Evolutionary conservation across 768 basidiomycete species (phyloP).

Genomic region (Sarcodon aspratus): DNA sequence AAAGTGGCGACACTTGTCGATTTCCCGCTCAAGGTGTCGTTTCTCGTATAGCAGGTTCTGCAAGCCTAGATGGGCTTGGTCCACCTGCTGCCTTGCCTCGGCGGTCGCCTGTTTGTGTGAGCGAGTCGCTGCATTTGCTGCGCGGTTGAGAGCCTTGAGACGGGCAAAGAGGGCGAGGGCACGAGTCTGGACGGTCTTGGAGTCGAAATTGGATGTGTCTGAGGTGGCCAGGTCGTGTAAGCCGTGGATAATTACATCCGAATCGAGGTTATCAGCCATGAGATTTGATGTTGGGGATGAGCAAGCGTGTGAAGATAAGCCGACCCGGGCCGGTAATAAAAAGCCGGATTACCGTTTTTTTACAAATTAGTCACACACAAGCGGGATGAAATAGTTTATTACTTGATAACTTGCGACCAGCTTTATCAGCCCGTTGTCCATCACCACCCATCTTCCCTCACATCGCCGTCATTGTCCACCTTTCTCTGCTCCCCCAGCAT

Average conservation of each 20-base stretch:
- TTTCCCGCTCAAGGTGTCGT: constrained; percentile 82
- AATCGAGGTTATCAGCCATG: constrained; percentile 1
- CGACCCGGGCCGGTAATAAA: no score
- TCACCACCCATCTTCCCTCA: constrained; percentile 3
- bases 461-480: not conserved
- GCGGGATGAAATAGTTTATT: no score
- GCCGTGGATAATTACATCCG: constrained; percentile 45
- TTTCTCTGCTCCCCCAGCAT: constrained; percentile 1
- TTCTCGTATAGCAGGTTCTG: constrained; percentile 88
- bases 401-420: not conserved
- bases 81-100: constrained; percentile 80
- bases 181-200: constrained; percentile 44
- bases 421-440: constrained; percentile 1
- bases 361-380: no score
- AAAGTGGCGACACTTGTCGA: constrained; percentile 87
- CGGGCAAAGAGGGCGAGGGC: constrained; percentile 70
- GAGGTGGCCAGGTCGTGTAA: constrained; percentile 54
- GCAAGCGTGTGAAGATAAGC: no score
- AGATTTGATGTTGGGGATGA: no score
- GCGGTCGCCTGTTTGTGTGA: constrained; percentile 59
- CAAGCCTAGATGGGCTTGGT: constrained; percentile 75
- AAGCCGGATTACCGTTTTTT: no score
- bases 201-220: constrained; percentile 29
- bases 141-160: constrained; percentile 69
- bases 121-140: constrained; percentile 61